phyloP scores from a whole-genome alignment of 257 asterid species.

The Haberlea rhodopensis region DNA sequence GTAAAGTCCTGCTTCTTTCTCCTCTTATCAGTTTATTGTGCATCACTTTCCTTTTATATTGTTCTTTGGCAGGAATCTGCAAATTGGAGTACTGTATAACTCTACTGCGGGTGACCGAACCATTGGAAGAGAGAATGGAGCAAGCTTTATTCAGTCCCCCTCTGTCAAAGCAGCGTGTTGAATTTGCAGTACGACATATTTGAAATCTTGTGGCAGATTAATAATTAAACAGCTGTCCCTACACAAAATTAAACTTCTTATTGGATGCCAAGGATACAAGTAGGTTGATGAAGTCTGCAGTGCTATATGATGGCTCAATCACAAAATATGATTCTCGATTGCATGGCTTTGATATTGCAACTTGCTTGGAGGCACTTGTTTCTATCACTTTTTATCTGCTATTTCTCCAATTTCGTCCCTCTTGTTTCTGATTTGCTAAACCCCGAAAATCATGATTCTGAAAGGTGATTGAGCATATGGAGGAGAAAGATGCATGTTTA shows the following conservation, averaged over 20 bases:
- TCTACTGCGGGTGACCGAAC: slow-evolving; percentile 68
- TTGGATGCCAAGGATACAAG: slow-evolving; percentile 39
- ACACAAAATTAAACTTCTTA: slow-evolving; percentile 56
- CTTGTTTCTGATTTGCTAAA: slow-evolving; percentile 7
- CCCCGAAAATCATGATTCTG: slow-evolving; percentile 5
- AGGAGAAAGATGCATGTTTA: slow-evolving; percentile 75
- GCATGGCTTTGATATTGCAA: slow-evolving; percentile 73
- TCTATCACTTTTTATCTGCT: neutral
- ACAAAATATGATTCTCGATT: slow-evolving; percentile 63
- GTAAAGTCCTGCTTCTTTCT: neutral
- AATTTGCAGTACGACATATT: slow-evolving; percentile 75
- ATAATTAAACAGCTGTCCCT: slow-evolving; percentile 53
- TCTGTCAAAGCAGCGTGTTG: slow-evolving; percentile 90
- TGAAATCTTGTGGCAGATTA: slow-evolving; percentile 45
- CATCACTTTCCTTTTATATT: neutral
- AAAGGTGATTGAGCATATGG: slow-evolving; percentile 96
- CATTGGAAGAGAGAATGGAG: slow-evolving; percentile 93
- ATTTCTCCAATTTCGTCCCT: neutral
- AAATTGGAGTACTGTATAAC: slow-evolving; percentile 60
- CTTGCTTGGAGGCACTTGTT: slow-evolving; percentile 88
- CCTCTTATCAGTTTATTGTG: neutral
- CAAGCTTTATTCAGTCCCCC: slow-evolving; percentile 89
- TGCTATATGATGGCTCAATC: slow-evolving; percentile 75
- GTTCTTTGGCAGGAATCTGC: slow-evolving; percentile 49
- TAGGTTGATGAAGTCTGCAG: slow-evolving; percentile 58